Evolutionary conservation across 1,284 basidiomycete genomes (phyloP), one percentile per base, ranked within the genome.

Genomic region (Ustilago lituana): DNA sequence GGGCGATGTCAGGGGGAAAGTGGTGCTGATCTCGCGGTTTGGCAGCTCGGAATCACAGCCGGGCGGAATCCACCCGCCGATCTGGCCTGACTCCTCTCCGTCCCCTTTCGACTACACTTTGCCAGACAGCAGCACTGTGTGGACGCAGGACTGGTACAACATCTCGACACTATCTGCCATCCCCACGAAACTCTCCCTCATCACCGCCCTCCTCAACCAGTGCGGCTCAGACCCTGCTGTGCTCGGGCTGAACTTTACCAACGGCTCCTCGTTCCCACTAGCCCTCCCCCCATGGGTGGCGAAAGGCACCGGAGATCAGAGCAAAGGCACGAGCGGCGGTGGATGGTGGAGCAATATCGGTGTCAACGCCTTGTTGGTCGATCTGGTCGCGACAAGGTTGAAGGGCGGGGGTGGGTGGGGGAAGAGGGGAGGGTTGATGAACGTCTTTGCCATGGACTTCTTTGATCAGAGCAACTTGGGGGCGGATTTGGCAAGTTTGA

Each of bases 121-220:
- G 0, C 70, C 73, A 0, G 46, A 61, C 12, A n/a, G 31, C 1
- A 35, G 45, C 1, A 48, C 5, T 1, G 67, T 73, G 0, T n/a
- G 20, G 20, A 73, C 73, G 5, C 76, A 78, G 31, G 74, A 76
- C 38, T 74, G 74, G 65, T 74, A 74, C 59, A 55, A 72, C 36
- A 73, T 76, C 23, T 41, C 46, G 0, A 47, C 53, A 5, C 64
- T 74, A 27, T 55, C 60, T 2, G 26, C 38, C 3, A 55, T 77
- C 3, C 49, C 60, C 0, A 38, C 32, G 11, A 78, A 78, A 33
- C 26, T 77, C 3, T 41, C 55, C 5, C 46, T 75, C 7, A 48
- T 76, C 11, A 29, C 32, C 4, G 7, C 36, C 5, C 51, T 74
- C 4, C 33, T 74, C 4, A 29, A 23, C n/a, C 20, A 40, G 14